phyloP scores from a whole-genome alignment of 257 asterid genomes.

The Nicotiana tabacum region DNA sequence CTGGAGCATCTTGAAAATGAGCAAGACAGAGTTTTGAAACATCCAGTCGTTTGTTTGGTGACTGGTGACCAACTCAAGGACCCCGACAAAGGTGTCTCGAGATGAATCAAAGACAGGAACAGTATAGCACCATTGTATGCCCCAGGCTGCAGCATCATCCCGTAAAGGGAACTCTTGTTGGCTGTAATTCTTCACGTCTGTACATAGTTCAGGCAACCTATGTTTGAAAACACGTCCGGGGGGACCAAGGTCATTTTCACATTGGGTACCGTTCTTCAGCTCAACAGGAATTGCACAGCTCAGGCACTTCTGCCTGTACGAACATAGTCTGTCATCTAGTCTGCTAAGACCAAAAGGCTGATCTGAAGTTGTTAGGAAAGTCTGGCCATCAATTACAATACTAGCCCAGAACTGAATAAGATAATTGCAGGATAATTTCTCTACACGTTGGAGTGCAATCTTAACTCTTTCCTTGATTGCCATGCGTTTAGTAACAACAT shows the following conservation, averaged over 20 bases:
- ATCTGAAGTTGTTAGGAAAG: constrained; percentile 1
- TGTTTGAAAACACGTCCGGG: neutral
- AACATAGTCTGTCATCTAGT: neutral
- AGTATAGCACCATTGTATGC: no score
- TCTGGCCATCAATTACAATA: neutral
- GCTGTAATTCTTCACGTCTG: neutral
- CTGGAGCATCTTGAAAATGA: no score
- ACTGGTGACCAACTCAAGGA: neutral
- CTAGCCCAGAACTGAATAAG: neutral
- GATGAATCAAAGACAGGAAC: no score
- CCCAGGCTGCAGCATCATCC: no score
- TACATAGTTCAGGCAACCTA: neutral
- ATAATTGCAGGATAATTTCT: neutral
- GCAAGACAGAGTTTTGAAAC: no score
- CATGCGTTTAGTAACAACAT: neutral
- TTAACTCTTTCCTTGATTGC: neutral
- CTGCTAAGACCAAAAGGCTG: neutral
- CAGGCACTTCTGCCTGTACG: neutral
- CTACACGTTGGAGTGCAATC: neutral
- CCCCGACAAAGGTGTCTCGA: neutral
- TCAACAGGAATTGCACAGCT: neutral
- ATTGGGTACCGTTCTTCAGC: neutral
- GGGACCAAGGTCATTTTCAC: neutral
- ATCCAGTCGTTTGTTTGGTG: neutral
- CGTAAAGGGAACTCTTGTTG: no score